These are phyloP conservation scores for Marvania coccoides DNA, from an alignment of 139 green algal genomes.

Conservation along the genomic window DNA sequence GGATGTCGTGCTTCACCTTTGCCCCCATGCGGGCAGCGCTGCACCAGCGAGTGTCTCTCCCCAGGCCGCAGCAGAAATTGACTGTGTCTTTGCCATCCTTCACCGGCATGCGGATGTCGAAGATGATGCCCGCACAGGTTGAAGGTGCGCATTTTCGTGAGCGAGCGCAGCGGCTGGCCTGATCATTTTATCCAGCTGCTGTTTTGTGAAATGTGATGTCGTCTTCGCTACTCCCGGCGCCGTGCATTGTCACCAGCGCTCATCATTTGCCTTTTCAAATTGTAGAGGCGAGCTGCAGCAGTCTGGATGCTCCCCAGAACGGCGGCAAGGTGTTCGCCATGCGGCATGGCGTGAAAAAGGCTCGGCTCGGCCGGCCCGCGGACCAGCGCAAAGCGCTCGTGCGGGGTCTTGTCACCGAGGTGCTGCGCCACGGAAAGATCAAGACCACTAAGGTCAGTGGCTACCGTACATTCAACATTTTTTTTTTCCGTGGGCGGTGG, in stretches of 20 bases:
- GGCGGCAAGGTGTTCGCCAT: slow-evolving; percentile 70
- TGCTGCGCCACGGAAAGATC: slow-evolving; percentile 89
- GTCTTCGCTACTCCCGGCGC: background rate
- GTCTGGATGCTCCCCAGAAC: slow-evolving; percentile 43
- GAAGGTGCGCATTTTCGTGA: slow-evolving; percentile 17
- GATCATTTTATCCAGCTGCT: background rate
- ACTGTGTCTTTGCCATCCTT: slow-evolving; percentile 3
- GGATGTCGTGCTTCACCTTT: slow-evolving; percentile 6
- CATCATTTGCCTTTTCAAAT: background rate
- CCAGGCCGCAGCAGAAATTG: background rate
- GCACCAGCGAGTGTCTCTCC: background rate
- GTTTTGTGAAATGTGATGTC: background rate
- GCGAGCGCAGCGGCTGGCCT: background rate
- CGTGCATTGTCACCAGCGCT: background rate
- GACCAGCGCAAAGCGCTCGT: slow-evolving; percentile 97
- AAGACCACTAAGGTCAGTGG: slow-evolving; percentile 87
- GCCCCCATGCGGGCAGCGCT: slow-evolving; percentile 5
- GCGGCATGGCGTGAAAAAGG: slow-evolving; percentile 80
- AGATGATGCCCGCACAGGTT: slow-evolving; percentile 6
- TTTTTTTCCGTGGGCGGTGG: too few relatives aligned
- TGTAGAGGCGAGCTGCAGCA: slow-evolving; percentile 4
- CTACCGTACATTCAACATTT: too few relatives aligned
- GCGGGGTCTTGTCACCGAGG: slow-evolving; percentile 82
- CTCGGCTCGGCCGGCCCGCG: slow-evolving; percentile 76
- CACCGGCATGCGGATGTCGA: slow-evolving; percentile 9